Evolutionary conservation across 2,329 filamentous ascomycete species (phyloP).

Genomic region (Trichocomaceae sp.): DNA sequence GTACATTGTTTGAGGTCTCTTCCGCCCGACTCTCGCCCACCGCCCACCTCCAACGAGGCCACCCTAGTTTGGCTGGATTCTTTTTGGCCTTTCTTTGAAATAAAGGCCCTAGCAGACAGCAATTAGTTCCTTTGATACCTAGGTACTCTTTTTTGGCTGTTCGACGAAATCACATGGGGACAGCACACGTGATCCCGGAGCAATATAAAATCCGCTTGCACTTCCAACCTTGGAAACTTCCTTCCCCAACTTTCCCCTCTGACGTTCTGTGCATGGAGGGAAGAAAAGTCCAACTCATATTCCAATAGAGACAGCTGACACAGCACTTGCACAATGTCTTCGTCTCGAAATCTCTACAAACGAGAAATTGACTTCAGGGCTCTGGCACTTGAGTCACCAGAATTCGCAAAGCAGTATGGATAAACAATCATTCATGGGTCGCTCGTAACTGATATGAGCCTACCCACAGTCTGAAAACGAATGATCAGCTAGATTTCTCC

Average conservation of each 20-base stretch:
- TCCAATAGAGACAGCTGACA: not conserved
- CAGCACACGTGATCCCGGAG: not conserved
- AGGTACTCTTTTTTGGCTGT: no score
- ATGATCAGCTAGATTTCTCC: constrained; percentile 68
- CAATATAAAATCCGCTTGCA: not conserved
- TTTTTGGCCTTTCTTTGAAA: no score
- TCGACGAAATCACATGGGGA: no score
- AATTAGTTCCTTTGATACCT: no score
- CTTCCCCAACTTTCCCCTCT: not conserved
- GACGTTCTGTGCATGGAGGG: not conserved
- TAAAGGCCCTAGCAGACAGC: no score
- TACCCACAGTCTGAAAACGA: constrained; percentile 43
- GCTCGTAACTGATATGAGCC: constrained; percentile 11
- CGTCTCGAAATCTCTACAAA: constrained; percentile 46
- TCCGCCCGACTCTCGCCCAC: no score
- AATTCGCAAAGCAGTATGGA: constrained; percentile 52
- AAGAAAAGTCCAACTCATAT: not conserved
- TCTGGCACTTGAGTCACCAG: constrained; percentile 52
- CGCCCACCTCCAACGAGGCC: no score
- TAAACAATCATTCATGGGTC: not conserved
- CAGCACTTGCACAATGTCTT: constrained; percentile 24
- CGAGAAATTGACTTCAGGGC: constrained; percentile 56
- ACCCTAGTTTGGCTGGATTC: no score
- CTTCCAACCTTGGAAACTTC: no score
- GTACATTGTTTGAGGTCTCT: no score